phyloP scores from a whole-genome alignment of 768 basidiomycete species.

The Cantharellus anzutake region DNA sequence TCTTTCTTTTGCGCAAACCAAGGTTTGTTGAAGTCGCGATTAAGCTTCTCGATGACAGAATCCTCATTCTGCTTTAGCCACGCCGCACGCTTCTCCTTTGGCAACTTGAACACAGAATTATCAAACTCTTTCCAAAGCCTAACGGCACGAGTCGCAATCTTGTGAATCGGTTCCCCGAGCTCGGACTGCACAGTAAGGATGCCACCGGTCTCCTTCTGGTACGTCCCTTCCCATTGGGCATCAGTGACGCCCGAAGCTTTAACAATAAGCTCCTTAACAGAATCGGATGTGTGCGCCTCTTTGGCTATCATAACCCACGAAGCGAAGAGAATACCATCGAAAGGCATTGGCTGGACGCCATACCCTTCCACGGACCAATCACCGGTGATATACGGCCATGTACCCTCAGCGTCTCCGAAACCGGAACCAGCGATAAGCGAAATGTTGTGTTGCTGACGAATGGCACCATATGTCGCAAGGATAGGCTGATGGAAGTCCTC shows the following conservation, averaged over 20 bases:
- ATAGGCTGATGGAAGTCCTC: constrained; percentile 98
- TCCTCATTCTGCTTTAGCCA: constrained; percentile 80
- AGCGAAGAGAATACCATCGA: constrained; percentile 92
- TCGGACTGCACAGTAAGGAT: constrained; percentile 94
- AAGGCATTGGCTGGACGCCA: constrained; percentile 87
- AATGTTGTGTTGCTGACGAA: constrained; percentile 79
- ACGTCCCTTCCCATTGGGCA: constrained; percentile 83
- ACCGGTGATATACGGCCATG: constrained; percentile 93
- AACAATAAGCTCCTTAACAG: constrained; percentile 96
- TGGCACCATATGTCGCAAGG: constrained; percentile 71
- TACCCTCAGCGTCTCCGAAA: constrained; percentile 85
- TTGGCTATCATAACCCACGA: constrained; percentile 98
- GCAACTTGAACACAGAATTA: constrained; percentile 82
- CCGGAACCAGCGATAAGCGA: constrained; percentile 85
- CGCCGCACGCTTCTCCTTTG: constrained; percentile 81
- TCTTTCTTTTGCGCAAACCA: constrained; percentile 98
- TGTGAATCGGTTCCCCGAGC: constrained; percentile 97
- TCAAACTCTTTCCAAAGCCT: constrained; percentile 99
- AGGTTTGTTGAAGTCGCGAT: constrained; percentile 88
- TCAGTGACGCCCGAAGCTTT: constrained; percentile 86
- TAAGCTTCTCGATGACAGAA: constrained; percentile 69
- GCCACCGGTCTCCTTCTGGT: constrained; percentile 84
- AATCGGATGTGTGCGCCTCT: constrained; percentile 87
- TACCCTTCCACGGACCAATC: constrained; percentile 80
- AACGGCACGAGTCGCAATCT: constrained; percentile 91